phyloP scores from a whole-genome alignment of 1,284 basidiomycete species.

The Rhodotorula sp. region DNA sequence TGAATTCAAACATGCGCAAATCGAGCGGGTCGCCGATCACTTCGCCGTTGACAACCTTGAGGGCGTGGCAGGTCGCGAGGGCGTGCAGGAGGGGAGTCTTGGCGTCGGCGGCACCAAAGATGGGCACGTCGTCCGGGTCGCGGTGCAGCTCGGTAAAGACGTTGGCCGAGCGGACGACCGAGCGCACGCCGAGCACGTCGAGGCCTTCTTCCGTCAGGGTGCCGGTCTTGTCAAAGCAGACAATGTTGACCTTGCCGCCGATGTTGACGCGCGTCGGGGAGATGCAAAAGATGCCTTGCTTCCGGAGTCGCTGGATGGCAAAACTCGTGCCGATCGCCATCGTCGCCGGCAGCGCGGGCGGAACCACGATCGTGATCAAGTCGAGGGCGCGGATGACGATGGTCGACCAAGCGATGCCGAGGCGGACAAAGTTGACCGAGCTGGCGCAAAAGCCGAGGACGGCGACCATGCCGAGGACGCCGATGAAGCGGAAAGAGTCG shows the following conservation, averaged over 20 bases:
- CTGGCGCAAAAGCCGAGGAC: constrained; percentile 51
- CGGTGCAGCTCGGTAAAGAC: constrained; percentile 89
- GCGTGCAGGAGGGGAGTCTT: constrained; percentile 88
- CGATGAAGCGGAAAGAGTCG: constrained; percentile 89
- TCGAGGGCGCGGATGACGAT: constrained; percentile 91
- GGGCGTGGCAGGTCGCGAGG: constrained; percentile 91
- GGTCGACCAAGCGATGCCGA: constrained; percentile 85
- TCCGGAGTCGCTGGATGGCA: constrained; percentile 84
- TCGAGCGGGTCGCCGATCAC: constrained; percentile 94
- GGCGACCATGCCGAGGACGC: constrained; percentile 76
- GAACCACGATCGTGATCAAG: constrained; percentile 97
- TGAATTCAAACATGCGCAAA: constrained; percentile 85
- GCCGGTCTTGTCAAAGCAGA: constrained; percentile 99
- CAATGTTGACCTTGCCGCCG: constrained; percentile 94
- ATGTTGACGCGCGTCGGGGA: constrained; percentile 96
- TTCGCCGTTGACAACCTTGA: constrained; percentile 87
- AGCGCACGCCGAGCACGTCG: constrained; percentile 89
- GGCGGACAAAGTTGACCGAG: constrained; percentile 85
- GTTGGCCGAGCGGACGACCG: constrained; percentile 65
- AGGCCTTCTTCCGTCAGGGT: constrained; percentile 97
- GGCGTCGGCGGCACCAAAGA: constrained; percentile 58
- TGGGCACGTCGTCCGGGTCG: constrained; percentile 81
- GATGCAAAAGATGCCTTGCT: constrained; percentile 91
- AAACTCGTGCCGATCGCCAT: constrained; percentile 97
- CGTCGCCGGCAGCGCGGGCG: constrained; percentile 94